A percentile compares a stretch with the other conserved stretches of the same genome.
Conservation (phyloP, 176 grass and related monocot species). For the Zizania latifolia region DNA sequence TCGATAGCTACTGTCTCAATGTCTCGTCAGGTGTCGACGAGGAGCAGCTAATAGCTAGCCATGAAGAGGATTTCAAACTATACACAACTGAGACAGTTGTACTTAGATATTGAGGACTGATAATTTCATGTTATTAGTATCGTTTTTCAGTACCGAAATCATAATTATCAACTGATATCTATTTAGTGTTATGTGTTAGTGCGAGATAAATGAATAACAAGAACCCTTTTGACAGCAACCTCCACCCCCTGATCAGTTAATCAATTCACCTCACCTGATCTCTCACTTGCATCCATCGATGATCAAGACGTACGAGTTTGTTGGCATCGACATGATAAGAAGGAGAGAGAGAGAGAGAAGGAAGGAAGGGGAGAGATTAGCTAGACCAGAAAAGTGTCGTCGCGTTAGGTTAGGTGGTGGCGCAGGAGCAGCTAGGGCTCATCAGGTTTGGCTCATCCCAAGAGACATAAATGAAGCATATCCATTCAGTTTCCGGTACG, state of each 20-base stretch:
- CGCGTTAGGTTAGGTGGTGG: background rate
- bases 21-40: too few species aligned
- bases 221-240: background rate
- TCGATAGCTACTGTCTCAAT: too few species aligned
- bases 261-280: background rate
- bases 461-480: slow-evolving; percentile 1
- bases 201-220: background rate
- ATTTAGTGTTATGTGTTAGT: background rate
- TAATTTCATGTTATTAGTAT: too few species aligned
- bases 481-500: background rate
- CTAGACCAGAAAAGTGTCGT: background rate
- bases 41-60: too few species aligned
- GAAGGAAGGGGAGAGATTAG: background rate
- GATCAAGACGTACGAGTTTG: background rate
- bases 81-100: too few species aligned
- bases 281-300: background rate
- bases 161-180: too few species aligned
- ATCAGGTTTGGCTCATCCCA: background rate
- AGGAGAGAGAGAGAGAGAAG: background rate
- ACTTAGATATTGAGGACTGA: too few species aligned
- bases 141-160: too few species aligned
- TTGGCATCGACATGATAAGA: too few species aligned
- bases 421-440: background rate
- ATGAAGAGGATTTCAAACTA: too few species aligned
- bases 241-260: background rate